Conservation (phyloP, 805 yeast genomes). For the Starmera dryadoides region DNA sequence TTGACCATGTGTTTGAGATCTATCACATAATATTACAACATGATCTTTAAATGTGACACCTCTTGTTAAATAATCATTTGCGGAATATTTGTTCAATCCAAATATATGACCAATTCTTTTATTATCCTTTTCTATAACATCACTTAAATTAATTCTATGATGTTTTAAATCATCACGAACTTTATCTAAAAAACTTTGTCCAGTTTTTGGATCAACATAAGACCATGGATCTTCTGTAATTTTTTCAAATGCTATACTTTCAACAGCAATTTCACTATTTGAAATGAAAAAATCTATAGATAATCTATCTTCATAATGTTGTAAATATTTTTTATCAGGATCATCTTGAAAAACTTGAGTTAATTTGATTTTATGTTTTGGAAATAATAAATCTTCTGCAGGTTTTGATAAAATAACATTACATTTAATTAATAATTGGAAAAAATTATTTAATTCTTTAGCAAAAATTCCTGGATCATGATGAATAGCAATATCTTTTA, state of each 20-base stretch:
- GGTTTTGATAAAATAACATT: conserved; percentile 40
- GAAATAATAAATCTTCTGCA: conserved; percentile 49
- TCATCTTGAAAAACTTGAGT: conserved; percentile 32
- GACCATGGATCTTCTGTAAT: conserved; percentile 61
- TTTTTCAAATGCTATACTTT: conserved; percentile 41
- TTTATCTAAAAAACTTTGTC: conserved; percentile 50
- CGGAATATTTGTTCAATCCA: conserved; percentile 24
- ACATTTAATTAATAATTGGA: conserved; percentile 21
- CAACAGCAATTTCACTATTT: conserved; percentile 58
- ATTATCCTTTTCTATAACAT: conserved; percentile 33
- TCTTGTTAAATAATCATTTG: conserved; percentile 51
- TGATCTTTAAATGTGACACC: conserved; percentile 51
- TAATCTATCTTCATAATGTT: conserved; percentile 27
- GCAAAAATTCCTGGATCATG: conserved; percentile 6
- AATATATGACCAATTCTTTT: conserved; percentile 26
- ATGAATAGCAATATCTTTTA: conserved; percentile 29
- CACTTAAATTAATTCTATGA: conserved; percentile 29
- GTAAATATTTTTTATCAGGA: conserved; percentile 17
- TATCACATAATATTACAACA: conserved; percentile 57
- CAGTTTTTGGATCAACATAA: conserved; percentile 35
- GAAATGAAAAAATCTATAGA: conserved; percentile 51
- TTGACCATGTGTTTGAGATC: conserved; percentile 52
- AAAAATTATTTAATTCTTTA: conserved; percentile 12
- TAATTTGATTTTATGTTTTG: conserved; percentile 37
- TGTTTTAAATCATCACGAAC: conserved; percentile 48